Evolutionary conservation across 2,329 filamentous ascomycete species (phyloP).

Genomic region (Talaromyces sp.): DNA sequence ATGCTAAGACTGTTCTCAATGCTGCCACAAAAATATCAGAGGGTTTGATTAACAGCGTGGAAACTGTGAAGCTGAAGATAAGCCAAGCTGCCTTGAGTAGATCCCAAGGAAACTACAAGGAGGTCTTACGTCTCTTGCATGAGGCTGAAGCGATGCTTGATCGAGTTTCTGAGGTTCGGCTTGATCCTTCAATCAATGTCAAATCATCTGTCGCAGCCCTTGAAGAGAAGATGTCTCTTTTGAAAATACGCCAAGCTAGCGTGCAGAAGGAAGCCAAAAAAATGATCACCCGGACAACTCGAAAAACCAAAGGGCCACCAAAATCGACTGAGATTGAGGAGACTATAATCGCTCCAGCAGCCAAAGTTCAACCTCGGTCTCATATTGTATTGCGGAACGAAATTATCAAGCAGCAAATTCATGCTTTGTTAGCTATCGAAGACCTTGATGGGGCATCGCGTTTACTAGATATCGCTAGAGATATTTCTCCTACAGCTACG

Average conservation of each 20-base stretch:
- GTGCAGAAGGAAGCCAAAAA: slow-evolving; percentile 11
- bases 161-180: slow-evolving; percentile 39
- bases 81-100: slow-evolving; percentile 49
- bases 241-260: slow-evolving; percentile 35
- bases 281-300: slow-evolving; percentile 31
- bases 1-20: slow-evolving; percentile 57
- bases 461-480: slow-evolving; percentile 47
- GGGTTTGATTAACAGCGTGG: slow-evolving; percentile 51
- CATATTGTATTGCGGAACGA: slow-evolving; percentile 49
- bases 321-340: slow-evolving; percentile 26
- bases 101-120: slow-evolving; percentile 47
- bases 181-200: slow-evolving; percentile 29
- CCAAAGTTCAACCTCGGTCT: slow-evolving; percentile 37
- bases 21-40: slow-evolving; percentile 58
- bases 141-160: slow-evolving; percentile 48
- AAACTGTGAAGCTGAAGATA: slow-evolving; percentile 51
- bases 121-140: slow-evolving; percentile 52
- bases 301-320: slow-evolving; percentile 30
- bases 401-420: slow-evolving; percentile 53
- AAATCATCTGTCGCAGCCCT: slow-evolving; percentile 34
- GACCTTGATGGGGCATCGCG: slow-evolving; percentile 59
- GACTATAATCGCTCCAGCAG: slow-evolving; percentile 20
- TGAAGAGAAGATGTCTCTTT: slow-evolving; percentile 44
- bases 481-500: slow-evolving; percentile 53
- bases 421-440: slow-evolving; percentile 46